Percentiles rank a stretch among this genome's conserved stretches.
phyloP scores from a whole-genome alignment of 2,329 filamentous ascomycete genomes.

The Aspergillus flavus region DNA sequence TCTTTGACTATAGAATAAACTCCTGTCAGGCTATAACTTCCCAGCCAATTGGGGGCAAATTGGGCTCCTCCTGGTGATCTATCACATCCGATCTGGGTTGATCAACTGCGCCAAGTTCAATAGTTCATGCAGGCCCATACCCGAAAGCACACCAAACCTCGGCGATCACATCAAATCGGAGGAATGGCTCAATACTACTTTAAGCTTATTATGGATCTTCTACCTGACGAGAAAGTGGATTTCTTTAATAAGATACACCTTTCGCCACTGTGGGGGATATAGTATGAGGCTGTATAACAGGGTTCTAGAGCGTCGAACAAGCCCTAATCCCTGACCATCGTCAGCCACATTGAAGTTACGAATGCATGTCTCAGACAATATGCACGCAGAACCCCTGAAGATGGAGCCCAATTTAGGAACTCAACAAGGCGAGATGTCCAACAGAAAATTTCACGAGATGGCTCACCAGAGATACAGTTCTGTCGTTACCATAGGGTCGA shows the following conservation, averaged over 20 bases:
- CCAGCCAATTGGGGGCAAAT: background rate
- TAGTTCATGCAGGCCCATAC: conserved; percentile 9
- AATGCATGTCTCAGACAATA: conserved; percentile 1
- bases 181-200: background rate
- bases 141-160: background rate
- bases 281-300: background rate
- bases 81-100: conserved; percentile 6
- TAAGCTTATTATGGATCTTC: background rate
- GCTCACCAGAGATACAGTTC: background rate
- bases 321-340: conserved; percentile 4
- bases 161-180: background rate
- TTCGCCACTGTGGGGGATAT: background rate
- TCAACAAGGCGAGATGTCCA: background rate
- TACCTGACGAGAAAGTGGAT: background rate
- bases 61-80: background rate
- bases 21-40: background rate
- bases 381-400: background rate
- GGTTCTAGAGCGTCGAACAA: background rate
- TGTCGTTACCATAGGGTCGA: background rate
- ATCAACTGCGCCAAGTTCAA: conserved; percentile 16
- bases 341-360: conserved; percentile 12
- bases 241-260: background rate
- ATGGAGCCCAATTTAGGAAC: background rate
- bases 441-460: background rate
- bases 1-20: background rate